Conservation (phyloP, 495 filamentous ascomycete species). For the Hypoxylon intermedium region DNA sequence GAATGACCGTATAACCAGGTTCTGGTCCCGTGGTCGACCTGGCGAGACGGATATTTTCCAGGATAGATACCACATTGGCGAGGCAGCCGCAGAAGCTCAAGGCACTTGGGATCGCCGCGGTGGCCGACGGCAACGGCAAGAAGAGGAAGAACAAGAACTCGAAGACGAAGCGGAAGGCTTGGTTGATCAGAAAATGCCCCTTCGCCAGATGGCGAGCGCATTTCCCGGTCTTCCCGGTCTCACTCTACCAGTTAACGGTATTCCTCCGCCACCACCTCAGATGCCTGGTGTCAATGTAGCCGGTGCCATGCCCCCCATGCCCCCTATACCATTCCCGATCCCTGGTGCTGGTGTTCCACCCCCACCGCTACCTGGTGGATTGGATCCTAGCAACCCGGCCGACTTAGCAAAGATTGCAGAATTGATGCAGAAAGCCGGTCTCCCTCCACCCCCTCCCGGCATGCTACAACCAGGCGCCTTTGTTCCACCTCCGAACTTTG, state of each 20-base stretch:
- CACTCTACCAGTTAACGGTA: constrained; percentile 47
- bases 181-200: constrained; percentile 89
- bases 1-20: constrained; percentile 94
- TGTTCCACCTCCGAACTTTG: constrained; percentile 59
- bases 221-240: constrained; percentile 59
- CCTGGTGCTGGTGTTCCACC: constrained; percentile 58
- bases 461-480: constrained; percentile 52
- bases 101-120: constrained; percentile 89
- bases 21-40: constrained; percentile 89
- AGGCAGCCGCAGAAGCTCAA: constrained; percentile 88
- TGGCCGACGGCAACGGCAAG: constrained; percentile 77
- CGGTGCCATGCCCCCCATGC: constrained; percentile 41
- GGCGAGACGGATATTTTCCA: constrained; percentile 83
- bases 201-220: constrained; percentile 50
- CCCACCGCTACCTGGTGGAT: constrained; percentile 52
- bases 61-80: constrained; percentile 93
- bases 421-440: constrained; percentile 64
- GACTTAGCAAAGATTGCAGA: constrained; percentile 73
- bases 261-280: constrained; percentile 44
- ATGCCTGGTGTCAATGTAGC: constrained; percentile 57
- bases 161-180: constrained; percentile 92
- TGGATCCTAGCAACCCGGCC: constrained; percentile 66
- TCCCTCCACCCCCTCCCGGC: constrained; percentile 56
- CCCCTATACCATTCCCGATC: constrained; percentile 47
- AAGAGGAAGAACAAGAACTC: constrained; percentile 90